Percentiles rank a stretch among this genome's conserved stretches.
Conservation (phyloP, 371 early-diverging fungal genomes). For the Rozella allomycis region DNA sequence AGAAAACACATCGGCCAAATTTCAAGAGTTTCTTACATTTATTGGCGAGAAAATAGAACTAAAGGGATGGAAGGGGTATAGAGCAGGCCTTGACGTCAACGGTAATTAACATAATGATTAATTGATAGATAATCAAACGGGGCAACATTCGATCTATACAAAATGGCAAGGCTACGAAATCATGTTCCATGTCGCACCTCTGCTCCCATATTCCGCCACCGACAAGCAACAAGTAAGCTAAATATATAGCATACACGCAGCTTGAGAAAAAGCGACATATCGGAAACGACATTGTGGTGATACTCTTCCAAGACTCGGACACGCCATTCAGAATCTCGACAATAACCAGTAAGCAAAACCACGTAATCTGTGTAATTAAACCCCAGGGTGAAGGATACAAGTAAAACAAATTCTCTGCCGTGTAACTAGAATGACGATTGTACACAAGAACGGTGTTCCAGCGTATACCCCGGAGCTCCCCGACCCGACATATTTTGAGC, state of each 20-base stretch:
- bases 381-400: slow-evolving; percentile 18
- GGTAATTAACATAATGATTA: slow-evolving; percentile 22
- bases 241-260: slow-evolving; percentile 3
- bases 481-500: slow-evolving; percentile 30
- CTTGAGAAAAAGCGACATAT: slow-evolving; percentile 61
- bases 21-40: slow-evolving; percentile 37
- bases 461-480: slow-evolving; percentile 40
- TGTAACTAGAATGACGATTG: slow-evolving; percentile 24
- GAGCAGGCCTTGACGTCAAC: slow-evolving; percentile 52
- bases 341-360: slow-evolving; percentile 26
- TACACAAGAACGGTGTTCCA: slow-evolving; percentile 31
- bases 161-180: slow-evolving; percentile 57
- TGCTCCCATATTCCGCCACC: slow-evolving; percentile 40
- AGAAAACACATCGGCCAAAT: slow-evolving; percentile 27
- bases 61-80: slow-evolving; percentile 49
- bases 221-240: slow-evolving; percentile 38
- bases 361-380: slow-evolving; percentile 18
- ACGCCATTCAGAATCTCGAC: slow-evolving; percentile 14
- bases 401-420: slow-evolving; percentile 1
- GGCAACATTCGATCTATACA: slow-evolving; percentile 43
- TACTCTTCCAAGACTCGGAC: slow-evolving; percentile 21
- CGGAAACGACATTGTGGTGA: slow-evolving; percentile 46
- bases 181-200: slow-evolving; percentile 63
- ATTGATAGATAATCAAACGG: slow-evolving; percentile 34
- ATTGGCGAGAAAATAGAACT: slow-evolving; percentile 46